Evolutionary conservation across 257 asterid genomes (phyloP).

Genomic region (Capsicum chinense): DNA sequence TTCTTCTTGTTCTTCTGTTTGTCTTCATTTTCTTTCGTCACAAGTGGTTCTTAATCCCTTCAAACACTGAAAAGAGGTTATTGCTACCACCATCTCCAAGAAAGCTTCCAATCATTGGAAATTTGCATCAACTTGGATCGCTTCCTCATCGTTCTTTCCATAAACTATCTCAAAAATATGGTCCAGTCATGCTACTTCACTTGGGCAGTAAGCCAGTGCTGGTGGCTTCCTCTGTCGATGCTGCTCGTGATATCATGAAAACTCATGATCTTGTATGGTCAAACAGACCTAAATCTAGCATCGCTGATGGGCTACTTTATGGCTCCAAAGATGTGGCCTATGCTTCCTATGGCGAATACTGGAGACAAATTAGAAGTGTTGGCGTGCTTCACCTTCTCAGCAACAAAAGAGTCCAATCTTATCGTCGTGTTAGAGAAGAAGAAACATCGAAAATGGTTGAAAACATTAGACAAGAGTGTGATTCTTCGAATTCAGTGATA

Average conservation of each 20-base stretch:
- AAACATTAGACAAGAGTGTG: constrained; percentile 8
- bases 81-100: constrained; percentile 48
- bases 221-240: constrained; percentile 45
- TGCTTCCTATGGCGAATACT: constrained; percentile 49
- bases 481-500: constrained; percentile 24
- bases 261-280: constrained; percentile 49
- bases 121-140: constrained; percentile 47
- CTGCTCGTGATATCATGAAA: constrained; percentile 54
- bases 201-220: constrained; percentile 49
- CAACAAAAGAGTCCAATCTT: constrained; percentile 51
- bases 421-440: constrained; percentile 42
- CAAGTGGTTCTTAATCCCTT: constrained; percentile 23
- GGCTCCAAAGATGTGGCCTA: constrained; percentile 40
- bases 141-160: constrained; percentile 51
- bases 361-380: constrained; percentile 49
- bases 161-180: constrained; percentile 42
- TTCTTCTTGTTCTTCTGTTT: constrained; percentile 3
- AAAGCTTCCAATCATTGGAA: constrained; percentile 52
- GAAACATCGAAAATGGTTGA: constrained; percentile 37
- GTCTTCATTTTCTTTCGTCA: constrained; percentile 27
- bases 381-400: constrained; percentile 53
- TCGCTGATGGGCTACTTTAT: constrained; percentile 30
- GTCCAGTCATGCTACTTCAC: constrained; percentile 52
- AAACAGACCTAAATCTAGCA: constrained; percentile 44
- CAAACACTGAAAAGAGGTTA: constrained; percentile 25